These are phyloP conservation scores for Cercospora canescens DNA, from an alignment of 2,329 filamentous ascomycete species.

Conservation along the genomic window DNA sequence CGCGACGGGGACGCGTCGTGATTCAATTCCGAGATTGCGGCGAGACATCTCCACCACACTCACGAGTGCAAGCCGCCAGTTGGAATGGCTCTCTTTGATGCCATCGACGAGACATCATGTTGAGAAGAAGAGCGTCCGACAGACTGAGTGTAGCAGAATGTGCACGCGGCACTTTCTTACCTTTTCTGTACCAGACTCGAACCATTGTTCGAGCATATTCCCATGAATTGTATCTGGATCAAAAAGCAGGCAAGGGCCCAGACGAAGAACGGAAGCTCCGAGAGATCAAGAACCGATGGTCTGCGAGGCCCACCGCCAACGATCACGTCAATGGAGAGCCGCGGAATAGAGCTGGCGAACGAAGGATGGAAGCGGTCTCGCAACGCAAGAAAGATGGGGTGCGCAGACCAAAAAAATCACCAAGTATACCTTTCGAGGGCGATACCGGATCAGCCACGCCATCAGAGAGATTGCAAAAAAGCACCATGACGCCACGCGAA, in stretches of 20 bases:
- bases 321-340: not conserved
- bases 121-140: not conserved
- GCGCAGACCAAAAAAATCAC: not conserved
- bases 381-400: not conserved
- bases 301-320: not conserved
- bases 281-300: slow-evolving; percentile 12
- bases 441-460: slow-evolving; percentile 4
- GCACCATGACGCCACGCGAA: slow-evolving; percentile 26
- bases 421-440: slow-evolving; percentile 23
- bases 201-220: slow-evolving; percentile 28
- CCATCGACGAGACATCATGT: not conserved
- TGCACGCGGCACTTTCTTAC: slow-evolving; percentile 16
- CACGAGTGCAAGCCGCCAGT: not conserved
- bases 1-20: slow-evolving; percentile 10
- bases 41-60: not conserved
- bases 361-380: not conserved
- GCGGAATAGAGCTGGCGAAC: not conserved
- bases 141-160: not conserved
- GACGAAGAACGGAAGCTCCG: not conserved
- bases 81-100: too few species aligned
- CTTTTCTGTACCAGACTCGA: slow-evolving; percentile 34
- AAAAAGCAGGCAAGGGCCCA: slow-evolving; percentile 2
- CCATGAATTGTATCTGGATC: not conserved
- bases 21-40: not conserved
- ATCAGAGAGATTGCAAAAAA: slow-evolving; percentile 16